phyloP scores from a whole-genome alignment of 352 stramenopile genomes.

The Phytophthora citricola region DNA sequence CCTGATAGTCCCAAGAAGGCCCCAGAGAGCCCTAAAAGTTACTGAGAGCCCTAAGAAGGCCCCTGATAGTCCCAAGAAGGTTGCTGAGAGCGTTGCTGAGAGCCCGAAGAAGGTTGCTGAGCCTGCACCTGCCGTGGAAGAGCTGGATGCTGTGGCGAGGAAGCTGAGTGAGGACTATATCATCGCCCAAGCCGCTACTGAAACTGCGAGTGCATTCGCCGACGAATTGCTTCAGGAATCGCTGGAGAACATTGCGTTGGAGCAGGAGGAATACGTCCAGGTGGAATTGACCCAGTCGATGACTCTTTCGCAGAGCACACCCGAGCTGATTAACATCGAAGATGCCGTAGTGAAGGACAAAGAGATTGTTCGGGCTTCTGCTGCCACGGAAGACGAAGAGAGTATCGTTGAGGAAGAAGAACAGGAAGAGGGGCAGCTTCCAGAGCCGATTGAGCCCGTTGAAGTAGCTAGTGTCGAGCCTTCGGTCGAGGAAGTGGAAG shows the following conservation, averaged over 20 bases:
- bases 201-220: constrained; percentile 52
- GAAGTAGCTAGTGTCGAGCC: constrained; percentile 9
- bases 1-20: constrained; percentile 16
- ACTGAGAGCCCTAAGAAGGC: constrained; percentile 16
- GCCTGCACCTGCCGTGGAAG: constrained; percentile 18
- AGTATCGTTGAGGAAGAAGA: constrained; percentile 36
- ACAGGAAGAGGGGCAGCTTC: constrained; percentile 6
- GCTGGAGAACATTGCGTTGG: constrained; percentile 49
- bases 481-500: constrained; percentile 2
- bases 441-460: background rate
- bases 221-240: constrained; percentile 55
- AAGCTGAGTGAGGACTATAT: constrained; percentile 43
- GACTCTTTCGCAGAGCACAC: constrained; percentile 40
- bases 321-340: constrained; percentile 37
- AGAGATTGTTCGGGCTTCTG: constrained; percentile 13
- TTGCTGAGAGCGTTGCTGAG: constrained; percentile 6
- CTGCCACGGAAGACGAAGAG: constrained; percentile 30
- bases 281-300: constrained; percentile 64
- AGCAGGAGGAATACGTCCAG: constrained; percentile 74
- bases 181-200: constrained; percentile 34
- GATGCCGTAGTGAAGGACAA: constrained; percentile 31
- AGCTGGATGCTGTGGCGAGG: constrained; percentile 23
- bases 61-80: constrained; percentile 15
- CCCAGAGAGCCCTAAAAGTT: constrained; percentile 8
- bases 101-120: constrained; percentile 18